phyloP scores from a whole-genome alignment of 306 rosid genomes.

The Rosa lucieae region DNA sequence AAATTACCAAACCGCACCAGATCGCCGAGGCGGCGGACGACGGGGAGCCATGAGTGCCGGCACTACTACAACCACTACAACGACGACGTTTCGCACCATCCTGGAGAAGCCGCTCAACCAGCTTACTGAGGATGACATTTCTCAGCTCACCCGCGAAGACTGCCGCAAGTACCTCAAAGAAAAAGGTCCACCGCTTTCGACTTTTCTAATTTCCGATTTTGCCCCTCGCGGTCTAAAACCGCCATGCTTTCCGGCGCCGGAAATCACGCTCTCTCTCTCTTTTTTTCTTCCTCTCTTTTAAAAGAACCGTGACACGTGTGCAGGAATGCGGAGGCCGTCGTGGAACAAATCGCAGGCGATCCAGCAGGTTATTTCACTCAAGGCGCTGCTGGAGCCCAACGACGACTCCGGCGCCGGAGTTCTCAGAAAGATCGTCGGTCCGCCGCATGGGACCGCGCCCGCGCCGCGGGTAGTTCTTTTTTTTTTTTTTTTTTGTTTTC shows the following conservation, averaged over 20 bases:
- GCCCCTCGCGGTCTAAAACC: slow-evolving; percentile 14
- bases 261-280: not conserved
- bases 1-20: slow-evolving; percentile 22
- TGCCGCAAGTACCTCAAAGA: slow-evolving; percentile 95
- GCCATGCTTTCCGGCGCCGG: slow-evolving; percentile 59
- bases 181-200: slow-evolving; percentile 52
- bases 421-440: slow-evolving; percentile 40
- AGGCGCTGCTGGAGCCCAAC: slow-evolving; percentile 86
- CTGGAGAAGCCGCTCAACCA: slow-evolving; percentile 89
- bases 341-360: slow-evolving; percentile 99
- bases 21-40: not conserved
- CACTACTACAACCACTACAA: not conserved
- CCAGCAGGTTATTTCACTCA: slow-evolving; percentile 96
- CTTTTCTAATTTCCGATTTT: slow-evolving; percentile 25
- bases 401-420: slow-evolving; percentile 61
- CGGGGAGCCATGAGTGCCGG: slow-evolving; percentile 55
- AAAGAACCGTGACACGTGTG: slow-evolving; percentile 51
- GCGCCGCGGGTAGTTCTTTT: slow-evolving; percentile 22
- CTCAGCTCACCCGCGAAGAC: slow-evolving; percentile 98
- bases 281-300: too few relatives aligned
- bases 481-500: not conserved
- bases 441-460: slow-evolving; percentile 15
- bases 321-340: slow-evolving; percentile 99
- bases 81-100: slow-evolving; percentile 71
- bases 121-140: slow-evolving; percentile 98